Evolutionary conservation across 2,329 filamentous ascomycete genomes (phyloP), one percentile per base, ranked within the genome.

Genomic region (Aspergillus luchuensis): DNA sequence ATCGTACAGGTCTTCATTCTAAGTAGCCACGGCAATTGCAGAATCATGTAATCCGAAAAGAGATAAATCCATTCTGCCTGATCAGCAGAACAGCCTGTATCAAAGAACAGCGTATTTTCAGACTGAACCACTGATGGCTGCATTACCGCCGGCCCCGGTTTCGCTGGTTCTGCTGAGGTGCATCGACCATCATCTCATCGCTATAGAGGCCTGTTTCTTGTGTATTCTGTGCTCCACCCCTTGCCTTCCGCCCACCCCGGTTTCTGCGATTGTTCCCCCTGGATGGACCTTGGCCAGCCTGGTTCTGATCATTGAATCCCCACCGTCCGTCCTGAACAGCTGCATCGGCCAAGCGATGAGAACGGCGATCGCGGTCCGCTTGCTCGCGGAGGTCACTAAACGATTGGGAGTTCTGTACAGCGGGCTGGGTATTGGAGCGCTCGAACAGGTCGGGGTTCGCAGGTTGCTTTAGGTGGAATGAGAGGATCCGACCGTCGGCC

Each of bases 401-500:
- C 48, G 65, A 60, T 57, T 65, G 55, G 39, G 62, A 19, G 15
- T 58, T 52, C 47, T 57, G 45, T 30, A 21, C 21, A 3, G 28
- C 39, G 11, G 57, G 41, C 23, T 56, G 21, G 28, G 59, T 52
- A 36, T 36, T 36, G n/a, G 61, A 39, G 38, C 62, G 51, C 19
- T 65, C 63, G 41, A 69, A 66, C 33, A 61, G 30, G 23, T 62
- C 59, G 15, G 47, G 54, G 36, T 55, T 33, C n/a, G 45, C 66
- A 15, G 61, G 23, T n/a, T 69, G 64, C 52, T 84, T 84, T 64
- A 86, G 74, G 62, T 82, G 84, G 56, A 89, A 80, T 60, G 85
- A 83, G 39, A 89, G 76, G 2, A 85, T 70, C 59, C 84, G 80
- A 33, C 86, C 86, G 68, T 89, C 87, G 28, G 87, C 87, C 84